Evolutionary conservation across 352 stramenopile genomes (phyloP), one percentile per base, ranked within the genome.

Genomic region (Pythium oligandrum): DNA sequence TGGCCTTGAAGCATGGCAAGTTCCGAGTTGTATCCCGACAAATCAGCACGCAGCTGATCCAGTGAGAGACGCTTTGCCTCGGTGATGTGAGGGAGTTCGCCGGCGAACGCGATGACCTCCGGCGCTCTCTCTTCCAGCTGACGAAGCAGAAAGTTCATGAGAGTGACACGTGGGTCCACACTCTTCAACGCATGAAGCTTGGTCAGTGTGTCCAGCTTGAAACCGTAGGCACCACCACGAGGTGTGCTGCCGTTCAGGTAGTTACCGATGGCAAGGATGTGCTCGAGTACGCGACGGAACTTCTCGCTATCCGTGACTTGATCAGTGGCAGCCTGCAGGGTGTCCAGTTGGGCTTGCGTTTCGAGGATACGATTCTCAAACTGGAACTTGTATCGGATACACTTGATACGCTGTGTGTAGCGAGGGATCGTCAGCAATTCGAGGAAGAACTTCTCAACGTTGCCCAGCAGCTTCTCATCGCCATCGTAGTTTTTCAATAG

Each of bases 401-500:
- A 93, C 61, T 96, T 94, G 61, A 95, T 91, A 11, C 83, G 78
- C 53, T 93, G 83, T 0, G 83, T 94, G 68, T 93, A 95, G 4
- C 85, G 78, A 11, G 84, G 84, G 38, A 96, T 93, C 4, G 78
- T 83, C 40, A 96, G 56, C 38, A 96, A 57, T 44, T 95, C 83
- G 3, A 94, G 58, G 55, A 96, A 94, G 52, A 94, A 95, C 51
- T 88, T 91, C 57, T 96, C 86, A 34, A 91, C 84, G 34, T 88
- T 88, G 49, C 86, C 89, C 0, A 97, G 70, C 44, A 95, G 57
- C 36, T 90, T 83, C 38, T 80, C 68, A 35, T 96, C 84, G 5
- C 89, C 89, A 43, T 96, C 86, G 48, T 95, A 97, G 55, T 96
- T 95, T 57, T 95, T 95, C 31, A 97, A 66, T 52, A 93, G 61